Percentiles rank a stretch among this genome's conserved stretches.
Evolutionary conservation across 2,329 filamentous ascomycete species (phyloP).

Genomic region (Penicillium sp.): DNA sequence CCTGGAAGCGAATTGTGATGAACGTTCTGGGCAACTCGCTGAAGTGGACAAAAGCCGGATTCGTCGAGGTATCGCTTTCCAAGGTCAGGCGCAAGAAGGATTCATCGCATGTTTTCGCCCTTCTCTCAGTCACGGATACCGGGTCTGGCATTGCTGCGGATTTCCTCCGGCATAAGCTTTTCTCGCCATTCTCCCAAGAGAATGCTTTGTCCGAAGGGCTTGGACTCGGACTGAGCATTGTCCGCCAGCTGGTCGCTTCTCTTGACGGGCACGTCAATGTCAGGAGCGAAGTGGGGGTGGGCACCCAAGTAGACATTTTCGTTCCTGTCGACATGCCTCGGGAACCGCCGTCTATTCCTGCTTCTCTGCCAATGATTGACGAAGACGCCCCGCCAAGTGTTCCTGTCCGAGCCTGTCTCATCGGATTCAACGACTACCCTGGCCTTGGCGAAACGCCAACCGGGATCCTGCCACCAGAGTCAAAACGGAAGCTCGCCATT

Average conservation of each 20-base stretch:
- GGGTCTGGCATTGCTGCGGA: slow-evolving; percentile 66
- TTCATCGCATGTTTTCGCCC: slow-evolving; percentile 20
- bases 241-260: slow-evolving; percentile 60
- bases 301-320: slow-evolving; percentile 32
- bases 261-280: slow-evolving; percentile 62
- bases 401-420: slow-evolving; percentile 22
- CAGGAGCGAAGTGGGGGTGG: slow-evolving; percentile 39
- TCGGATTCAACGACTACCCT: slow-evolving; percentile 33
- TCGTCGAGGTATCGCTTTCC: slow-evolving; percentile 29
- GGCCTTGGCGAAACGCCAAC: slow-evolving; percentile 33
- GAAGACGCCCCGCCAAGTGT: neutral
- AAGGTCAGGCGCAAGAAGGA: slow-evolving; percentile 18
- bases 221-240: slow-evolving; percentile 67
- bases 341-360: neutral
- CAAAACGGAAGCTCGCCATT: slow-evolving; percentile 34
- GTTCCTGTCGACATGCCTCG: slow-evolving; percentile 25
- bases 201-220: slow-evolving; percentile 61
- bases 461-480: slow-evolving; percentile 31
- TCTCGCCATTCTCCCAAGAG: slow-evolving; percentile 67
- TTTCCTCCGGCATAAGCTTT: slow-evolving; percentile 63
- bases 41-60: slow-evolving; percentile 35
- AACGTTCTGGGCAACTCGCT: slow-evolving; percentile 39
- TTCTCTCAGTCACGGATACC: slow-evolving; percentile 61
- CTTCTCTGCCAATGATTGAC: neutral
- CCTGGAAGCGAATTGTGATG: slow-evolving; percentile 37